These are phyloP conservation scores for Talaromyces stipitatus DNA, from an alignment of 495 filamentous ascomycete species.

Conservation along the genomic window DNA sequence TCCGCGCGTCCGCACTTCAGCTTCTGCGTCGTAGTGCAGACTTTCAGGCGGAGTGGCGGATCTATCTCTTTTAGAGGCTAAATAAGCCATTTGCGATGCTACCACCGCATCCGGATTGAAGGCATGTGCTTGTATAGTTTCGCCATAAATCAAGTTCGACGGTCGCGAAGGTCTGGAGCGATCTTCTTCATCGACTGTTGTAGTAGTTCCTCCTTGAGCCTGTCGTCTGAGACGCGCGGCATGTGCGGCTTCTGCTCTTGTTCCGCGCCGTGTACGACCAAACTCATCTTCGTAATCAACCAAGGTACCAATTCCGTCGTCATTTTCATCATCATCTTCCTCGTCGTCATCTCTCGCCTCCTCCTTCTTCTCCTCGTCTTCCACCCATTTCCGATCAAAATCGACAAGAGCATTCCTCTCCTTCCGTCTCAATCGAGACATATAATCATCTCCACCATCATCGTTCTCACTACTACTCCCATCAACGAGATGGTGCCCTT, in stretches of 20 bases:
- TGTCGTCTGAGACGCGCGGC: conserved; percentile 44
- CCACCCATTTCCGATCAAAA: conserved; percentile 92
- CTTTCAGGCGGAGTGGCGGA: conserved; percentile 68
- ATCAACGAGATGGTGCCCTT: conserved; percentile 47
- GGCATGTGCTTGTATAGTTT: conserved; percentile 69
- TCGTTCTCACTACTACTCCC: conserved; percentile 22
- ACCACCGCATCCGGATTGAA: conserved; percentile 62
- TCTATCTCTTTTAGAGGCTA: conserved; percentile 67
- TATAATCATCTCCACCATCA: conserved; percentile 38
- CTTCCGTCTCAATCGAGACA: conserved; percentile 25
- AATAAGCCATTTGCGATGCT: conserved; percentile 56
- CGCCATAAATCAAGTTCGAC: conserved; percentile 69
- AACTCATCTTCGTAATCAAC: conserved; percentile 88
- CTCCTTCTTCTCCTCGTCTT: conserved; percentile 47
- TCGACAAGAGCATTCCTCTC: conserved; percentile 63
- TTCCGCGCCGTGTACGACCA: conserved; percentile 65
- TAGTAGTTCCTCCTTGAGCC: conserved; percentile 12
- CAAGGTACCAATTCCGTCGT: conserved; percentile 47
- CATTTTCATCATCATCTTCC: conserved; percentile 24
- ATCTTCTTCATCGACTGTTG: conserved; percentile 38
- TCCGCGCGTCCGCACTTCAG: conserved; percentile 79
- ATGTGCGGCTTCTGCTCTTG: conserved; percentile 51
- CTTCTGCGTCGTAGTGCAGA: conserved; percentile 74
- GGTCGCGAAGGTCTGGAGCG: conserved; percentile 57
- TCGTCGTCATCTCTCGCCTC: conserved; percentile 30